phyloP scores from a whole-genome alignment of 2,329 filamentous ascomycete species.

The Aspergillus sp. region DNA sequence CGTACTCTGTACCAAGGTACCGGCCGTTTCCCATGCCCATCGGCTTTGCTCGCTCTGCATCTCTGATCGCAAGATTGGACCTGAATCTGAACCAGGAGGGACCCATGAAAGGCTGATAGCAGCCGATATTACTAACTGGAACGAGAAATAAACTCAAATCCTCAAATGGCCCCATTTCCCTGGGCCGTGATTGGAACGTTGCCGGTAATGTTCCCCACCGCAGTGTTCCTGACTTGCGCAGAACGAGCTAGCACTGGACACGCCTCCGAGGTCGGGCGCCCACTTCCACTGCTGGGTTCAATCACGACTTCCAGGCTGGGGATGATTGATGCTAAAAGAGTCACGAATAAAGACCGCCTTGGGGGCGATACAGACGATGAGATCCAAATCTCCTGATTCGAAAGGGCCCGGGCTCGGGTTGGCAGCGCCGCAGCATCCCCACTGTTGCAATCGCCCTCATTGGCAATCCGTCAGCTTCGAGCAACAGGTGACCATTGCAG shows the following conservation, averaged over 20 bases:
- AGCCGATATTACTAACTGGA: slow-evolving; percentile 1
- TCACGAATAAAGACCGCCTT: background rate
- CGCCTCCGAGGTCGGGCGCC: slow-evolving; percentile 1
- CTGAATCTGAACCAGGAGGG: slow-evolving; percentile 13
- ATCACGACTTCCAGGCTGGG: background rate
- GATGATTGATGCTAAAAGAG: background rate
- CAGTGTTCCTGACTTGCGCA: slow-evolving; percentile 30
- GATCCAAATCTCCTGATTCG: background rate
- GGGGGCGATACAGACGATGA: background rate
- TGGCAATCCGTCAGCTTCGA: slow-evolving; percentile 7
- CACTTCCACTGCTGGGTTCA: slow-evolving; percentile 2
- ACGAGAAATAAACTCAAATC: slow-evolving; percentile 17
- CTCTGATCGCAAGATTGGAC: background rate
- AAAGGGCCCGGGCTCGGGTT: background rate
- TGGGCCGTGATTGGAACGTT: slow-evolving; percentile 19
- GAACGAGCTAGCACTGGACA: slow-evolving; percentile 7
- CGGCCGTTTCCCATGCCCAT: background rate
- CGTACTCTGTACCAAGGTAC: too few species aligned
- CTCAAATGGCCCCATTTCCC: slow-evolving; percentile 14
- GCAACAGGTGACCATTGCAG: slow-evolving; percentile 9
- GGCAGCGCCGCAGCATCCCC: background rate
- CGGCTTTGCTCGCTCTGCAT: background rate
- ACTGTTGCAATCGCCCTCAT: slow-evolving; percentile 8
- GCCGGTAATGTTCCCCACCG: slow-evolving; percentile 23
- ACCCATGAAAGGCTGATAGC: slow-evolving; percentile 2